Evolutionary conservation across 306 rosid species (phyloP).

Genomic region (Senna siamea): DNA sequence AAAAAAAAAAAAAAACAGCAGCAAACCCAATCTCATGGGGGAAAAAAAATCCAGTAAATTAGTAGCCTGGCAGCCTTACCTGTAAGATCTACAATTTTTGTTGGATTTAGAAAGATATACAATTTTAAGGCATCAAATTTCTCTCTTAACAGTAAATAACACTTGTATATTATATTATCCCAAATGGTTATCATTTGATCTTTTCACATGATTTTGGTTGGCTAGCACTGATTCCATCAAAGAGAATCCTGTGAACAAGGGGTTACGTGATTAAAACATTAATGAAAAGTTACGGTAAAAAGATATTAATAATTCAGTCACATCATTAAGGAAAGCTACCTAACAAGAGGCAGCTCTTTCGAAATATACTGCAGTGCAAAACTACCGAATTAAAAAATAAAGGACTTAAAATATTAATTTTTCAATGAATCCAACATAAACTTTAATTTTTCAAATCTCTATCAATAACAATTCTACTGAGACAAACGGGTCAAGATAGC

Average conservation of each 20-base stretch:
- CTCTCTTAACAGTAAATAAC: not conserved
- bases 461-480: not conserved
- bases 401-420: conserved; percentile 11
- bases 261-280: not conserved
- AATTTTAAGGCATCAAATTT: not conserved
- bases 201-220: conserved; percentile 10
- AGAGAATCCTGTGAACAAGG: not conserved
- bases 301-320: not conserved
- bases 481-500: not conserved
- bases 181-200: not conserved
- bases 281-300: conserved; percentile 1
- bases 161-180: not conserved
- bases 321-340: conserved; percentile 17
- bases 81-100: too few species aligned
- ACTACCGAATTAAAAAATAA: conserved; percentile 19
- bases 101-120: not conserved
- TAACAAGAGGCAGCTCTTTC: conserved; percentile 15
- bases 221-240: not conserved
- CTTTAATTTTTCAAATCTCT: not conserved
- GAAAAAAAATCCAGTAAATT: too few species aligned
- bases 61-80: not conserved
- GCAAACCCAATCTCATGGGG: not conserved
- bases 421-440: not conserved
- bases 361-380: conserved; percentile 11
- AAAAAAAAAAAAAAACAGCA: too few species aligned